Evolutionary conservation across 495 filamentous ascomycete genomes (phyloP).

Genomic region (Ramalina peruviana): DNA sequence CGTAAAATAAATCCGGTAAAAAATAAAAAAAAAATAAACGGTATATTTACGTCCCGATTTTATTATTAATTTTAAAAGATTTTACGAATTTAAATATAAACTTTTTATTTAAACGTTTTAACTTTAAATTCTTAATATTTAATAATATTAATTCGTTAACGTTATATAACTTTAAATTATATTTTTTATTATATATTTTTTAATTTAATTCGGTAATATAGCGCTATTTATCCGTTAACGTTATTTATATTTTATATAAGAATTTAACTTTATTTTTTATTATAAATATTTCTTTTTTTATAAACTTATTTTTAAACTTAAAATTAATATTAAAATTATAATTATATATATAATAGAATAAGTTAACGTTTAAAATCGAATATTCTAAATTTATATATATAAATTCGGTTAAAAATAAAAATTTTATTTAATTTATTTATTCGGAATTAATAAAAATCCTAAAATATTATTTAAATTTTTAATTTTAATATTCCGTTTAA

Average conservation of each 20-base stretch:
- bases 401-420: slow-evolving; percentile 11
- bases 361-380: too few relatives aligned
- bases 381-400: neutral
- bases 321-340: too few relatives aligned
- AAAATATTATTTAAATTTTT: slow-evolving; percentile 15
- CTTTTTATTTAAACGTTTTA: neutral
- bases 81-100: neutral
- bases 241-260: neutral
- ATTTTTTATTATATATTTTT: neutral
- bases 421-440: slow-evolving; percentile 12
- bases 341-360: neutral
- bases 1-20: too few relatives aligned
- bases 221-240: too few relatives aligned
- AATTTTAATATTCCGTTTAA: slow-evolving; percentile 9
- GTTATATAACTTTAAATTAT: too few relatives aligned
- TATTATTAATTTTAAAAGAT: neutral
- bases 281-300: neutral
- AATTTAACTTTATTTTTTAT: neutral
- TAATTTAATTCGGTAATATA: neutral
- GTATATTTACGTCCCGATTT: too few relatives aligned
- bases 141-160: too few relatives aligned
- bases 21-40: neutral
- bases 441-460: slow-evolving; percentile 11
- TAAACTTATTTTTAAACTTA: neutral
- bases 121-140: neutral